These are phyloP conservation scores for Blastobotrys apis DNA, from an alignment of 1,139 yeast genomes.

Conservation along the genomic window DNA sequence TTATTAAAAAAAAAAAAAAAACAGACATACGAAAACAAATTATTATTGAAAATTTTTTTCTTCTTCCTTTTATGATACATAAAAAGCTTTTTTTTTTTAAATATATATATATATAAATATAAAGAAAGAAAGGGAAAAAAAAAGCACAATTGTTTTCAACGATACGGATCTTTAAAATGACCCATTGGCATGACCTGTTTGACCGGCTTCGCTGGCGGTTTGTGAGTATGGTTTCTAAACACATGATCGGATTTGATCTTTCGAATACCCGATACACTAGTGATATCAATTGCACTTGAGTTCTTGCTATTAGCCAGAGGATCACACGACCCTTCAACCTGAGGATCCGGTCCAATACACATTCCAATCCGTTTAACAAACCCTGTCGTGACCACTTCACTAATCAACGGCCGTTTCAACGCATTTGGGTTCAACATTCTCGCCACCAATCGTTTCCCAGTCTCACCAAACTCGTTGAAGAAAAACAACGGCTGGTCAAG, in stretches of 20 bases:
- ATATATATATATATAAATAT: background rate
- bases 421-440: slow-evolving; percentile 71
- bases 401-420: slow-evolving; percentile 62
- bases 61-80: background rate
- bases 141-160: slow-evolving; percentile 2
- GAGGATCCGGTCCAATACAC: slow-evolving; percentile 52
- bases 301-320: no score
- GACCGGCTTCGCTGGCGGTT: slow-evolving; percentile 19
- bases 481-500: slow-evolving; percentile 17
- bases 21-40: background rate
- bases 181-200: slow-evolving; percentile 14
- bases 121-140: background rate
- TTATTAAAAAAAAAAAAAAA: background rate
- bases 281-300: slow-evolving; percentile 15
- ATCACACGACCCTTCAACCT: slow-evolving; percentile 17
- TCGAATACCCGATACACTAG: slow-evolving; percentile 15
- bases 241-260: slow-evolving; percentile 18
- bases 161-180: slow-evolving; percentile 18
- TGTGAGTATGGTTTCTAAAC: slow-evolving; percentile 24
- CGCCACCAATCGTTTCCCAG: slow-evolving; percentile 27
- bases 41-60: background rate
- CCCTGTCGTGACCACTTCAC: slow-evolving; percentile 69
- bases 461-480: slow-evolving; percentile 30
- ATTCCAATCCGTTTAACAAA: slow-evolving; percentile 71
- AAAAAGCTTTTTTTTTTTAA: background rate